Base-by-base conservation (phyloP, 805 yeast genomes). In the Metschnikowia colocasiae region DNA sequence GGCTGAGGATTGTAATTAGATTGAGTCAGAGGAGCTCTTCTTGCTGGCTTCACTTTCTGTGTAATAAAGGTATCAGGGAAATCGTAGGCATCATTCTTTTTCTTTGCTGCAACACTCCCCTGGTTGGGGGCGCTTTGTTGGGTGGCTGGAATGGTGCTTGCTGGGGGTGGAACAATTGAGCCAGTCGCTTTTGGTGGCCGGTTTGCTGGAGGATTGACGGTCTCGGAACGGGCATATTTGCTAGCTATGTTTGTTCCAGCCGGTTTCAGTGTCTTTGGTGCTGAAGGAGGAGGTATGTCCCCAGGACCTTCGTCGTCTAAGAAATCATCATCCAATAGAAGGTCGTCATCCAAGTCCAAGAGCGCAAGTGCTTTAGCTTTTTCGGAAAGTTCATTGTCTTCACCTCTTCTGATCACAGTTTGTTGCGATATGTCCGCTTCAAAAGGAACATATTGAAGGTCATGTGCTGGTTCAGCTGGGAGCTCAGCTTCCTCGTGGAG, bases 1-100 rank as follows among this genome's bases (percentile, higher is more conserved):
- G 29, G 29, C 43, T 15, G 34, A 37, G 30, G 22, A 19, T 26
- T 20, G 38, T 33, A 19, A 43, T 23, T 41, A 12, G 37, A 20
- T 18, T 27, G 37, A 12, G 49, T n/a, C 52, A 49, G 52, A 15
- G 43, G 19, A 54, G 63, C 44, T 60, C 78, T 38, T 61, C 75
- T 52, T 53, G 75, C 57, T 58, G 78, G 67, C 61, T 71, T 52
- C 48, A 68, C 35, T 54, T 50, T 57, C 58, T 70, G 70, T 1
- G 75, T 65, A 10, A 83, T 64, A 37, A 85, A 60, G 38, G 73
- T 80, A 18, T 71, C 66, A 1, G 92, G 92, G 57, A 85, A 83
- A 58, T 85, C 94, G 56, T 83, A 85, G 0, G 90, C 89, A 65
- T 84, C 88, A n/a, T 83, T 77, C 59, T 80, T 82, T 56, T 77